A percentile compares a stretch with the other conserved stretches of the same genome.
Evolutionary conservation across 768 basidiomycete species (phyloP).

Genomic region (Epithele typhae): DNA sequence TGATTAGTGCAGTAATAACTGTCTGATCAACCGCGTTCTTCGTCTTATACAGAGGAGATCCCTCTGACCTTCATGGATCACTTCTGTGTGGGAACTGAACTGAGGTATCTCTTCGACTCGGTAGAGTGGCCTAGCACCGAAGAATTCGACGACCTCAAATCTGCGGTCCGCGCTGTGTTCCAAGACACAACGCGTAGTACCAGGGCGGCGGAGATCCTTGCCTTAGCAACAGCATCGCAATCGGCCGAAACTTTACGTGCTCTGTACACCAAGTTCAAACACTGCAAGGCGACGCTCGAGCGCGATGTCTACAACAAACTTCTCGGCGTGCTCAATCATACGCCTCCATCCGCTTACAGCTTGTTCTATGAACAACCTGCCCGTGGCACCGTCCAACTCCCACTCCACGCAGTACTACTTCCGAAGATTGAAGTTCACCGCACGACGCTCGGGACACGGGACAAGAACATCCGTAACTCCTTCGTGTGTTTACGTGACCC

Average conservation of each 20-base stretch:
- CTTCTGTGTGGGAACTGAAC: not conserved
- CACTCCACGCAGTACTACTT: not conserved
- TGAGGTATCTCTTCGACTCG: not conserved
- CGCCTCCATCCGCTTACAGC: no score
- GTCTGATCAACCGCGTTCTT: not conserved
- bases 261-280: no score
- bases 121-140: not conserved
- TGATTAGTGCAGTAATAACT: not conserved
- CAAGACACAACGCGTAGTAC: no score
- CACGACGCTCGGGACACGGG: not conserved
- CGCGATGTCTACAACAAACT: no score
- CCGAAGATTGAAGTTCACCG: not conserved
- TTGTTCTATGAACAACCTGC: not conserved
- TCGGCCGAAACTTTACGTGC: no score
- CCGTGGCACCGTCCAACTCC: not conserved
- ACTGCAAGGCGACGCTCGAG: no score
- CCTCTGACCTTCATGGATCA: not conserved
- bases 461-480: not conserved
- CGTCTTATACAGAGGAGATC: not conserved
- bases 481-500: constrained; percentile 2
- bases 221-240: no score
- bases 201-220: no score
- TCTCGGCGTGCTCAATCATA: no score
- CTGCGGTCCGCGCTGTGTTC: not conserved
- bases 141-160: not conserved